Evolutionary conservation across 2,329 filamentous ascomycete species (phyloP).

Genomic region (Trichophyton benhamiae): DNA sequence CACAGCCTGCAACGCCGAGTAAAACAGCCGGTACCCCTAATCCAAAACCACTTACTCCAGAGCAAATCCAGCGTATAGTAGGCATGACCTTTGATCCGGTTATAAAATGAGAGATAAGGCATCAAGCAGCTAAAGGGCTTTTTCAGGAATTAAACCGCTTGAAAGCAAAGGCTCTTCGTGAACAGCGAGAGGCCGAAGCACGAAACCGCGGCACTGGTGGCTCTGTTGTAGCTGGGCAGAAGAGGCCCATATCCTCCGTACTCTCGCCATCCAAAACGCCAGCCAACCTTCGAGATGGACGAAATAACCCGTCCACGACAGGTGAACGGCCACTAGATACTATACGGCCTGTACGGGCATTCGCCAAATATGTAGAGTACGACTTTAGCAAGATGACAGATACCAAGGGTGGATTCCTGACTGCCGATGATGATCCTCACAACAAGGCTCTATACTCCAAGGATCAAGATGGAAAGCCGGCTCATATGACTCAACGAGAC

Average conservation of each 20-base stretch:
- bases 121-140: conserved; percentile 2
- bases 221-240: conserved; percentile 50
- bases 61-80: conserved; percentile 49
- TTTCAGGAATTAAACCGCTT: conserved; percentile 72
- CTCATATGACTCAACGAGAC: conserved; percentile 77
- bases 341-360: conserved; percentile 71
- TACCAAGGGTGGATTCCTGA: conserved; percentile 90
- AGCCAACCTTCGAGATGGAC: conserved; percentile 57
- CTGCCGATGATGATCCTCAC: conserved; percentile 79
- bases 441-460: conserved; percentile 60
- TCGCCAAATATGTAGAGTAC: conserved; percentile 91
- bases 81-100: conserved; percentile 5
- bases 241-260: conserved; percentile 57
- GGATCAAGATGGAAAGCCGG: conserved; percentile 54
- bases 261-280: conserved; percentile 35
- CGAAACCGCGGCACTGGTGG: conserved; percentile 24
- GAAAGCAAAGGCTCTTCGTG: conserved; percentile 73
- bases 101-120: not conserved
- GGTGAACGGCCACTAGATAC: conserved; percentile 30
- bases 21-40: not conserved
- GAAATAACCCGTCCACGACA: conserved; percentile 24
- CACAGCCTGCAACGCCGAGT: not conserved
- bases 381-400: conserved; percentile 98
- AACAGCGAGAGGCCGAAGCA: conserved; percentile 55
- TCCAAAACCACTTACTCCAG: conserved; percentile 41